A percentile compares a stretch with the other conserved stretches of the same genome.
Conservation (phyloP, 352 stramenopile species). For the Peronospora farinosa region DNA sequence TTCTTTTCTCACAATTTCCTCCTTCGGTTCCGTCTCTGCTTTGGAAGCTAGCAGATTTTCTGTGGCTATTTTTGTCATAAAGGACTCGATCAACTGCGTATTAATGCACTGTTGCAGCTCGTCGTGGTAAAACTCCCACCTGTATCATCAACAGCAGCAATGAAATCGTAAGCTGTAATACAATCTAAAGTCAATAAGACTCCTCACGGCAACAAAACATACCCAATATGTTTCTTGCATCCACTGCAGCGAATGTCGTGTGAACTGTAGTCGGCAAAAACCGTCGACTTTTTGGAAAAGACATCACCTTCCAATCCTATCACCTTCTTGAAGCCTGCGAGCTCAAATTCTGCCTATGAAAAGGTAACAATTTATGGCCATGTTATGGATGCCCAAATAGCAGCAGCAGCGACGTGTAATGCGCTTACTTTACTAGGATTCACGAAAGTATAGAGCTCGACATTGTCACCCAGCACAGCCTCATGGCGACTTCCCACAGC, state of each 20-base stretch:
- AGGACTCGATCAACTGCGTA: conserved; percentile 43
- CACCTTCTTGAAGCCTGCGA: conserved; percentile 63
- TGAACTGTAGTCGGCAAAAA: conserved; percentile 83
- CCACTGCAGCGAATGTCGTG: conserved; percentile 61
- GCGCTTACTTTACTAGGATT: conserved; percentile 55
- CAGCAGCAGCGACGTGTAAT: not conserved
- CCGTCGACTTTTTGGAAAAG: conserved; percentile 67
- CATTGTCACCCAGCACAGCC: conserved; percentile 38
- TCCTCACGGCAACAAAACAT: not conserved
- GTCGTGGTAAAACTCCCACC: conserved; percentile 81
- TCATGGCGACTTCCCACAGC: conserved; percentile 49
- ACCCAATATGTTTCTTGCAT: conserved; percentile 79
- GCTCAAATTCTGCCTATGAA: conserved; percentile 64
- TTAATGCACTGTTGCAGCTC: conserved; percentile 68
- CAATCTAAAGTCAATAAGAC: not conserved
- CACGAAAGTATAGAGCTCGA: conserved; percentile 71
- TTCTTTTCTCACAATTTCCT: conserved; percentile 42
- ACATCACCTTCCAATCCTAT: conserved; percentile 48
- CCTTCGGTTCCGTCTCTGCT: conserved; percentile 31
- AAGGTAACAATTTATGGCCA: not conserved
- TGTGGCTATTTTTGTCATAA: conserved; percentile 35
- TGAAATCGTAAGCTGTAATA: not conserved
- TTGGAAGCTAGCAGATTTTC: conserved; percentile 33
- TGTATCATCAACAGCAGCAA: conserved; percentile 15
- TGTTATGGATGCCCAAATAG: not conserved